phyloP scores from a whole-genome alignment of 768 basidiomycete genomes.

The Tylopilus felleus region DNA sequence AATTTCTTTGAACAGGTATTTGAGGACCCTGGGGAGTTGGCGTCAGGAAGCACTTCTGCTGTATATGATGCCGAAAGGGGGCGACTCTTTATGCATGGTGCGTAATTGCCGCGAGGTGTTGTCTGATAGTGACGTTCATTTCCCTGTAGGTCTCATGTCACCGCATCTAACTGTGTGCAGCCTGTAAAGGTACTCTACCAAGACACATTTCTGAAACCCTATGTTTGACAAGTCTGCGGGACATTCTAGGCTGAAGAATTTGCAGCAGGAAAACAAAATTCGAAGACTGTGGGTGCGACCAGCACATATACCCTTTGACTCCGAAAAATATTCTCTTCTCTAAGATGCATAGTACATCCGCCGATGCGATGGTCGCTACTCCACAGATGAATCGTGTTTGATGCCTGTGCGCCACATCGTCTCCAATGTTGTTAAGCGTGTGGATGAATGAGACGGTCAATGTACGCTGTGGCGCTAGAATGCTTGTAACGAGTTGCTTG shows the following conservation, averaged over 20 bases:
- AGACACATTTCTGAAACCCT: background rate
- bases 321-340: background rate
- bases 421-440: background rate
- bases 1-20: conserved; percentile 45
- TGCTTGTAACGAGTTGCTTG: background rate
- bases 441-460: background rate
- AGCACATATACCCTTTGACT: too few species aligned
- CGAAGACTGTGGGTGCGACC: background rate
- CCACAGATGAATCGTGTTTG: conserved; percentile 3
- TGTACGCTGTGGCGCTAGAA: background rate
- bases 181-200: conserved; percentile 14
- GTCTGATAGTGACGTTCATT: conserved; percentile 5
- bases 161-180: conserved; percentile 35
- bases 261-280: background rate
- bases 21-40: conserved; percentile 60
- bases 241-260: background rate
- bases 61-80: conserved; percentile 51
- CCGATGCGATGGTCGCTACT: background rate
- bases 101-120: conserved; percentile 13
- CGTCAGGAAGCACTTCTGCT: conserved; percentile 54
- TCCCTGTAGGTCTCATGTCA: conserved; percentile 29
- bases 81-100: conserved; percentile 59
- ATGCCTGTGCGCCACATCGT: background rate
- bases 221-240: background rate
- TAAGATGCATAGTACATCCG: background rate